A percentile compares a stretch with the other conserved stretches of the same genome.
phyloP scores from a whole-genome alignment of 2,329 filamentous ascomycete genomes.

The Beauveria sp. region DNA sequence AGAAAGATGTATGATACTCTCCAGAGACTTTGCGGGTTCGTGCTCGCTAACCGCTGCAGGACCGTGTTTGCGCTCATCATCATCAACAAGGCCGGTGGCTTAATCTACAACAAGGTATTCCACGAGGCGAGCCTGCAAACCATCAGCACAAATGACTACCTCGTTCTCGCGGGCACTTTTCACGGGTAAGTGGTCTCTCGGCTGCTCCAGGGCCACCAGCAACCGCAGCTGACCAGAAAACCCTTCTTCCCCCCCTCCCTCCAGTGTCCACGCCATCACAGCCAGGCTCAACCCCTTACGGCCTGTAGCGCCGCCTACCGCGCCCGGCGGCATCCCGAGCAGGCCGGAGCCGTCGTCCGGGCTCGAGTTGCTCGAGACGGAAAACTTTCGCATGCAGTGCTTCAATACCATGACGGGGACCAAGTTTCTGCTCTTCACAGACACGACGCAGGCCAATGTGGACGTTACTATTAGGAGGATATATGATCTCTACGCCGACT shows the following conservation, averaged over 20 bases:
- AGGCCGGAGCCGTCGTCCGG: conserved; percentile 64
- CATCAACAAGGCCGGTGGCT: conserved; percentile 96
- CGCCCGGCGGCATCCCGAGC: conserved; percentile 32
- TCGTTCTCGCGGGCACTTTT: conserved; percentile 94
- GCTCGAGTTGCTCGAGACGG: conserved; percentile 86
- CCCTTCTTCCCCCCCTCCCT: not conserved
- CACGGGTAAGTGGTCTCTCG: conserved; percentile 58
- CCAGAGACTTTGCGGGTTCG: not conserved
- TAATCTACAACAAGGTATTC: conserved; percentile 95
- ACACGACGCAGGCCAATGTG: conserved; percentile 77
- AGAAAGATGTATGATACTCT: not conserved
- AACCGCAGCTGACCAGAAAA: conserved; percentile 1
- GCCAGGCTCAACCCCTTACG: conserved; percentile 53
- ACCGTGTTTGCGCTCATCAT: conserved; percentile 92
- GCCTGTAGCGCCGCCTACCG: conserved; percentile 23
- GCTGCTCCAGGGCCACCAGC: not conserved
- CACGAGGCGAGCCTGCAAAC: conserved; percentile 77
- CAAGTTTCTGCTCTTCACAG: conserved; percentile 94
- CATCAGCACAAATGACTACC: conserved; percentile 90
- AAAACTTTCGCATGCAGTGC: conserved; percentile 91
- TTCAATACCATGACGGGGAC: conserved; percentile 91
- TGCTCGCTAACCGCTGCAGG: conserved; percentile 45
- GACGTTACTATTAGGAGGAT: conserved; percentile 76
- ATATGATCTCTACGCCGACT: conserved; percentile 93
- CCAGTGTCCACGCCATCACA: conserved; percentile 62